Conservation (phyloP, 495 filamentous ascomycete species). For the Pseudevernia furfuracea region DNA sequence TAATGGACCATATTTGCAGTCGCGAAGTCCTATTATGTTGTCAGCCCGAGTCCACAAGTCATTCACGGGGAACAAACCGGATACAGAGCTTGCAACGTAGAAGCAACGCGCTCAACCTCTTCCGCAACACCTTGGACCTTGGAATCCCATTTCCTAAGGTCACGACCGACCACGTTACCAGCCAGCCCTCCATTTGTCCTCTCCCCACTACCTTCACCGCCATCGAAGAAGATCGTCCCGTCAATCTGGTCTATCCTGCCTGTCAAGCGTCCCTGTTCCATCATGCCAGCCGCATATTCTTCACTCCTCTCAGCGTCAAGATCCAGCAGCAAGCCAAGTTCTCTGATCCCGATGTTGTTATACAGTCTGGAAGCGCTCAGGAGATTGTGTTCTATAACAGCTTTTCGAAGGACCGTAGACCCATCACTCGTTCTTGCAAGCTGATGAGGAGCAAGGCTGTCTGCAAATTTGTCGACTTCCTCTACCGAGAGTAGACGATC, state of each 20-base stretch:
- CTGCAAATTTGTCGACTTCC: constrained; percentile 79
- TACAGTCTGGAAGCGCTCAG: constrained; percentile 80
- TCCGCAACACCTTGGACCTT: constrained; percentile 80
- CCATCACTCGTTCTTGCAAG: constrained; percentile 83
- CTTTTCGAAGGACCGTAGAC: constrained; percentile 85
- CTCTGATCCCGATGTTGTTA: constrained; percentile 75
- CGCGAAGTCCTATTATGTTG: not conserved
- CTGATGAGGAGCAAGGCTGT: constrained; percentile 76
- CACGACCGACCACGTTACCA: constrained; percentile 52
- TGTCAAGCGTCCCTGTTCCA: constrained; percentile 79
- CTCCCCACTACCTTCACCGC: constrained; percentile 57
- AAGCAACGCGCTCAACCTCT: constrained; percentile 80
- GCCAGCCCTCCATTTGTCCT: constrained; percentile 47
- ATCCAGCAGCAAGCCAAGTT: constrained; percentile 68
- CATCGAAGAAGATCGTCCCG: constrained; percentile 76
- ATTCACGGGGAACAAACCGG: constrained; percentile 35
- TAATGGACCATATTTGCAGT: not conserved
- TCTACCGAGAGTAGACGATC: constrained; percentile 71
- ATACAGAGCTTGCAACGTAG: constrained; percentile 61
- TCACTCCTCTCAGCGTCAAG: constrained; percentile 77
- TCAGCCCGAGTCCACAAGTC: not conserved
- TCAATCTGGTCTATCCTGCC: constrained; percentile 95
- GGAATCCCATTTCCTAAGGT: constrained; percentile 78
- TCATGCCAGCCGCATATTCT: constrained; percentile 87
- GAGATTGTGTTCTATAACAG: constrained; percentile 92